Evolutionary conservation across 164 flowering plant genomes (phyloP), one percentile per base, ranked within the genome.

Genomic region (Akebia trifoliata): DNA sequence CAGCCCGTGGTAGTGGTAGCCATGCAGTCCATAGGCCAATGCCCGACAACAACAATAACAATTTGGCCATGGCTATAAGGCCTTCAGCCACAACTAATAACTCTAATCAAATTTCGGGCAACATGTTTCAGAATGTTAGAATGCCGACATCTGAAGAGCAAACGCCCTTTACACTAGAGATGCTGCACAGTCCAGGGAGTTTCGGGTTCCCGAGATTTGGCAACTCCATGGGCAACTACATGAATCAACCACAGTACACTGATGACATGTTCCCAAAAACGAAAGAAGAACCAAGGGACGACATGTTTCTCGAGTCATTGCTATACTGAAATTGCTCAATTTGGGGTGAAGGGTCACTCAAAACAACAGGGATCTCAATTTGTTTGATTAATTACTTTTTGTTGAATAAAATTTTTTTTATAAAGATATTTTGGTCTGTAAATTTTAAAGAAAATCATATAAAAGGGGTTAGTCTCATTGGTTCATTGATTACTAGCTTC

Each of bases 1-100:
- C 90, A 1, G 81, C 89, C 6, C 86, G 93, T 0, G 95, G 93
- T 20, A 80, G 84, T 49, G 72, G 78, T 14, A 39, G 76, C 15
- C 74, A 73, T 32, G 1, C 64, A 0, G 39, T 55, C 42, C 60
- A 46, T 38, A 66, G 80, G 61, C 80, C 82, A n/a, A 5, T 54
- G 0, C 17, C 61, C 0, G 54, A 46, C 71, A 50, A 15, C 63
- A 42, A 36, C 44, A 2, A 44, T 43, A 63, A 46, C 59, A 68
- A 40, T 63, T 38, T 20, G 8, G 34, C 72, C 0, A 55, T 64
- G 52, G 69, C 81, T n/a, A 57, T 72, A 28, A 81, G 76, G 71
- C 88, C 90, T 2, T 45, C 72, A 2, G 71, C 62, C 6, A 38
- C 57, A 2, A 46, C 55, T 1, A 59, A 30, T 55, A 62, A 65